Conservation (phyloP, 257 asterid species). For the Plantago ovata region DNA sequence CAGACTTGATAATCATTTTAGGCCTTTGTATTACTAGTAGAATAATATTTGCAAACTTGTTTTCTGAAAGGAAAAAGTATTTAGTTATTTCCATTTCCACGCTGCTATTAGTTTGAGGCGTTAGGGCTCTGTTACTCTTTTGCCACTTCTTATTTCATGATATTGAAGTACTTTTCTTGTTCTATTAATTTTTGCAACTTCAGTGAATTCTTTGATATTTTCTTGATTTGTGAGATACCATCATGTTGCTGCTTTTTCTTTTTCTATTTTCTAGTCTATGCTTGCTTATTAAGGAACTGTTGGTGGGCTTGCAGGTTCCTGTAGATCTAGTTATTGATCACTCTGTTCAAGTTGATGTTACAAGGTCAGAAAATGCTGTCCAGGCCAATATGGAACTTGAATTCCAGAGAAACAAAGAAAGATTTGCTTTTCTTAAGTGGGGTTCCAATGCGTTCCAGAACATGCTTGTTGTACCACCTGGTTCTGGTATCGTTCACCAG, state of each 20-base stretch:
- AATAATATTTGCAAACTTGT: too few relatives aligned
- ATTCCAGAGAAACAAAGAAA: conserved; percentile 91
- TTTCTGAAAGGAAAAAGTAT: too few relatives aligned
- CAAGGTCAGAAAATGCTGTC: conserved; percentile 89
- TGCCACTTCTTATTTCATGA: too few relatives aligned
- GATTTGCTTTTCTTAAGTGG: conserved; percentile 98
- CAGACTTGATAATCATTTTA: too few relatives aligned
- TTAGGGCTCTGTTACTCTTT: too few relatives aligned
- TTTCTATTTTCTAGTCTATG: background rate
- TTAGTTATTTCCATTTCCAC: too few relatives aligned
- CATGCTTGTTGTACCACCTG: conserved; percentile 99
- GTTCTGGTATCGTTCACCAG: conserved; percentile 98
- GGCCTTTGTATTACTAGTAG: too few relatives aligned
- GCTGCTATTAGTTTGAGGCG: too few relatives aligned
- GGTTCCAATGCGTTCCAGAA: conserved; percentile 92
- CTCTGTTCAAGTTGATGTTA: conserved; percentile 95
- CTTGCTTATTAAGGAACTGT: conserved; percentile 16
- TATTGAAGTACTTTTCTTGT: too few relatives aligned
- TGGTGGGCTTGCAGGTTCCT: conserved; percentile 68
- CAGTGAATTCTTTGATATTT: background rate
- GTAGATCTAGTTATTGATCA: conserved; percentile 96
- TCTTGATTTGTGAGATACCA: background rate
- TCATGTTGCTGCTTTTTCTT: background rate
- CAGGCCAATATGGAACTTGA: conserved; percentile 92
- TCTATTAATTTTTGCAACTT: too few relatives aligned